Evolutionary conservation across 202 grass and related monocot species (phyloP).

Genomic region (Zizania palustris): DNA sequence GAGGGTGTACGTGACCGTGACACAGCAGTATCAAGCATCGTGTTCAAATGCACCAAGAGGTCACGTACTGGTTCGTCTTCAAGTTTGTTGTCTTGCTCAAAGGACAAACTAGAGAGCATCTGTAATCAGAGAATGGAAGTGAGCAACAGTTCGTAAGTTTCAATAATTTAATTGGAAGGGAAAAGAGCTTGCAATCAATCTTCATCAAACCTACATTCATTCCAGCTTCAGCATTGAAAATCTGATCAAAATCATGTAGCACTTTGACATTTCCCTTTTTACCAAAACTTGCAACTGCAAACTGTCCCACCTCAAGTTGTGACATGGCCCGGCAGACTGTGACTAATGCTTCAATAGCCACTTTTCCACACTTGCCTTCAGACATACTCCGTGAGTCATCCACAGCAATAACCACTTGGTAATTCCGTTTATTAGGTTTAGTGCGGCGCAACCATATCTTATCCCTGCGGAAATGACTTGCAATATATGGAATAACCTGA

Average conservation of each 20-base stretch:
- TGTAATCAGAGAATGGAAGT: constrained; percentile 39
- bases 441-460: constrained; percentile 96
- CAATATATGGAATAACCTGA: constrained; percentile 97
- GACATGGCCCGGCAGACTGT: constrained; percentile 94
- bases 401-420: constrained; percentile 87
- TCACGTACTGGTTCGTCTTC: constrained; percentile 87
- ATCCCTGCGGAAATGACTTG: constrained; percentile 85
- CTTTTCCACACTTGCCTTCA: constrained; percentile 82
- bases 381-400: constrained; percentile 97
- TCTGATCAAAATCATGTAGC: constrained; percentile 94
- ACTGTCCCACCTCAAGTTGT: constrained; percentile 93
- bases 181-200: constrained; percentile 4
- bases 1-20: constrained; percentile 70
- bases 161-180: background rate
- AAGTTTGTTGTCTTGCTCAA: constrained; percentile 96
- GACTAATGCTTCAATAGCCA: constrained; percentile 84
- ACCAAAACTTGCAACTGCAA: constrained; percentile 90
- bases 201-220: constrained; percentile 55
- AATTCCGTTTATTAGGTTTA: constrained; percentile 95
- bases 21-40: constrained; percentile 75
- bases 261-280: constrained; percentile 78
- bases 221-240: constrained; percentile 87
- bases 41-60: constrained; percentile 77
- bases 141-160: constrained; percentile 15
- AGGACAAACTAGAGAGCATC: constrained; percentile 89